Evolutionary conservation across 176 grass and related monocot genomes (phyloP).

Genomic region (Avena insularis): DNA sequence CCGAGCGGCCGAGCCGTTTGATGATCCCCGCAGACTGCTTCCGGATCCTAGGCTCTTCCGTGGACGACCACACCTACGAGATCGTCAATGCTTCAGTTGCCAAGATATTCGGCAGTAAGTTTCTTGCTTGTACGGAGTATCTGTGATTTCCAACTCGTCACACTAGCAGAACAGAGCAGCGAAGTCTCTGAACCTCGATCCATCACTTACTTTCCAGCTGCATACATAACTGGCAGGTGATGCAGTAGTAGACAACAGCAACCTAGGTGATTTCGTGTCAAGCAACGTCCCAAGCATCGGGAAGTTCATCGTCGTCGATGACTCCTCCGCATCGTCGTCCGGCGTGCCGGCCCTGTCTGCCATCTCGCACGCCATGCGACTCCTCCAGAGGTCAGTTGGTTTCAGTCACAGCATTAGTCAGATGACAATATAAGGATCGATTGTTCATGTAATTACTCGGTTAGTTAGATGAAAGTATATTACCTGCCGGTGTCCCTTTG

Average conservation of each 20-base stretch:
- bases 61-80: constrained; percentile 59
- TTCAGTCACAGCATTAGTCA: background rate
- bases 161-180: background rate
- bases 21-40: constrained; percentile 78
- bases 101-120: constrained; percentile 68
- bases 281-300: constrained; percentile 69
- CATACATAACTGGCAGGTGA: constrained; percentile 42
- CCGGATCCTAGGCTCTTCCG: constrained; percentile 61
- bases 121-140: no score
- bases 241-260: constrained; percentile 53
- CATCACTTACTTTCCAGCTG: background rate
- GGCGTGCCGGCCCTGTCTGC: constrained; percentile 64
- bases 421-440: no score
- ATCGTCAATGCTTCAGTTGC: constrained; percentile 60
- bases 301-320: constrained; percentile 50
- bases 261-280: constrained; percentile 69
- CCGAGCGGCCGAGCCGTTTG: constrained; percentile 51
- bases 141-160: background rate
- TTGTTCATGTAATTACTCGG: no score
- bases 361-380: constrained; percentile 76
- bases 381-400: constrained; percentile 62
- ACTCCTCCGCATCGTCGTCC: background rate
- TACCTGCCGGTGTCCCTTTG: no score
- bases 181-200: background rate
- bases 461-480: no score